Base-by-base conservation (phyloP, 768 basidiomycete genomes). In the Filobasidium floriforme region DNA sequence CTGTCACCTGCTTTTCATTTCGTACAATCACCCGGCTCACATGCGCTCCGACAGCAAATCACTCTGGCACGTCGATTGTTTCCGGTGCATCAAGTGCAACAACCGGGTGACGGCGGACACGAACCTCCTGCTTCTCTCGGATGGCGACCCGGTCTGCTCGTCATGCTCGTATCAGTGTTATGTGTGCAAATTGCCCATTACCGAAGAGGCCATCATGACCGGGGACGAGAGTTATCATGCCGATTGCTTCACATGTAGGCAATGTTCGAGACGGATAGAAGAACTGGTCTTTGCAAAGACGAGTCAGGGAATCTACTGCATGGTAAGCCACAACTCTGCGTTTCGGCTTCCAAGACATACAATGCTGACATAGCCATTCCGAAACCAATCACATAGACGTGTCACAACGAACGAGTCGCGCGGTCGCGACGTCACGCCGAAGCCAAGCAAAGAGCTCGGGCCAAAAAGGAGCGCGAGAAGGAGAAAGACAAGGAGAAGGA, bases 131-230 rank as follows among this genome's bases (percentile, higher is more conserved):
- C 83, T 99, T 12, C 86, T 99, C 60, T 93, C 92, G 40, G 94
- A 99, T 79, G 96, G 96, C 26, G 90, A 89, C n/a, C 96, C 96
- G 44, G 92, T 99, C 12, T 78, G 77, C 60, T 73, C 73, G 4
- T 75, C 75, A 44, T 77, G 77, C 67, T 77, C 73, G 40, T 78
- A 79, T 54, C 76, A 87, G 73, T 99, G 96, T 83, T 94, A 88
- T 75, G 88, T 97, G 65, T 99, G 96, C 81, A 87, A 87, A 55
- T 86, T 86, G 65, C 90, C 92, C 54, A 99, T 99, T 70, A 87
- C 93, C 64, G 93, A 99, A 81, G 96, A 99, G 76, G 96, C 96
- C 11, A 97, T 98, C 78, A 97, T 99, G 90, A 94, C 96, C 7
- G 96, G 81, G 60, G 92, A 99, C 79, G 96, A 98, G 76, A 91